These are phyloP conservation scores for Monosporozyma unispora DNA, from an alignment of 805 yeast species.

Conservation along the genomic window DNA sequence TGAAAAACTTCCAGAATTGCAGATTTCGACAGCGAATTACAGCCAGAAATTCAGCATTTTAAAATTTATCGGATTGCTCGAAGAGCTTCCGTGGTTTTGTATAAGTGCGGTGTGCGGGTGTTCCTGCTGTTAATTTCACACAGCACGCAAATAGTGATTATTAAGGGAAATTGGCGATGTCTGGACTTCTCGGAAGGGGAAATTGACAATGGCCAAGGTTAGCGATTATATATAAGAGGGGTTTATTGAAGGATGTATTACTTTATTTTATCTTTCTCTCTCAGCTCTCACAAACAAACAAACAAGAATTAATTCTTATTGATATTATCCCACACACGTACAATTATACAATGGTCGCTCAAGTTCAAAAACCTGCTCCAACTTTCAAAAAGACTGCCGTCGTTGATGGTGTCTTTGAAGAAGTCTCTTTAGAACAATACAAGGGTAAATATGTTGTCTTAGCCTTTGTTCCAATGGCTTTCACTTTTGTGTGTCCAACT, in stretches of 20 bases:
- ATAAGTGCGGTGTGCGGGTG: no score
- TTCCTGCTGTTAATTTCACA: no score
- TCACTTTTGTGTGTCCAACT: conserved; percentile 99
- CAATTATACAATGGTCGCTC: conserved; percentile 79
- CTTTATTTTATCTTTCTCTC: no score
- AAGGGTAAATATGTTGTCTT: conserved; percentile 96
- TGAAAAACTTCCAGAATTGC: no score
- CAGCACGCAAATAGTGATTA: neutral
- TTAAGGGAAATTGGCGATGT: neutral
- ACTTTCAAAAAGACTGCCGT: conserved; percentile 94
- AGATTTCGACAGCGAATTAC: no score
- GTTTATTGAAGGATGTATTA: no score
- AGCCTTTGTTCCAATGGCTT: conserved; percentile 97
- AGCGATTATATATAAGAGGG: neutral
- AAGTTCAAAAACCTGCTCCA: conserved; percentile 95
- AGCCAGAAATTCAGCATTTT: no score
- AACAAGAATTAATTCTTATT: neutral
- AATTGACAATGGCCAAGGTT: no score
- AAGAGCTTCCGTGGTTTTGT: no score
- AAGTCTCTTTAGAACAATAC: conserved; percentile 87
- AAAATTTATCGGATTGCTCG: no score
- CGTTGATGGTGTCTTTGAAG: conserved; percentile 92
- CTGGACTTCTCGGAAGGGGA: neutral
- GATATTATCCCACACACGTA: conserved; percentile 1
- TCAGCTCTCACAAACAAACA: neutral